phyloP scores from a whole-genome alignment of 352 stramenopile species.

The Phytophthora uliginosa region DNA sequence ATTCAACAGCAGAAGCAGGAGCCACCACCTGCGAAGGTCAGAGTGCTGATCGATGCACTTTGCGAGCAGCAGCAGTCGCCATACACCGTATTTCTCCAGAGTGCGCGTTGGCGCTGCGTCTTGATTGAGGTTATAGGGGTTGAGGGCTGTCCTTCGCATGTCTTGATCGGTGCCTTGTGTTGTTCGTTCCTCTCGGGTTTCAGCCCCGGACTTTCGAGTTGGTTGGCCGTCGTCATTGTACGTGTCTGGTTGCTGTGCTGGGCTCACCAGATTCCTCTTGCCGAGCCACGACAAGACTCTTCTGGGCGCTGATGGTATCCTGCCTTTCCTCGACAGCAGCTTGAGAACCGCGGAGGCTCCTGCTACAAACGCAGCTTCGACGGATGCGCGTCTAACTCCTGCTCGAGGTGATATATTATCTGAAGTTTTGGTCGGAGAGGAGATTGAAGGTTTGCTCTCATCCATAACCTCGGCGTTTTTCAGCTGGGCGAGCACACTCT shows the following conservation, averaged over 20 bases:
- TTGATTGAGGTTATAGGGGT: background rate
- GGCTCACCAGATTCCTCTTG: background rate
- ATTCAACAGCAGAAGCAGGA: background rate
- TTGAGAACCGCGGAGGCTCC: background rate
- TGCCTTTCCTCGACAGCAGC: background rate
- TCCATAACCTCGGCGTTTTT: background rate
- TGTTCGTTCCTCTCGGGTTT: background rate
- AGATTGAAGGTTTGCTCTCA: background rate
- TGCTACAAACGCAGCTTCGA: conserved; percentile 1
- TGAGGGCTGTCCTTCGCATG: background rate
- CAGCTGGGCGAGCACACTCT: background rate
- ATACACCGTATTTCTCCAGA: background rate
- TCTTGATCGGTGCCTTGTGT: background rate
- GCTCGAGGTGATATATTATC: background rate
- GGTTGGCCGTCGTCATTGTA: background rate
- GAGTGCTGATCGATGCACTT: conserved; percentile 4
- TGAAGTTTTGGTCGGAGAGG: background rate
- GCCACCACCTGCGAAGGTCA: background rate
- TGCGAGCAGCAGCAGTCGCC: background rate
- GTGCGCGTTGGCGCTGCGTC: background rate
- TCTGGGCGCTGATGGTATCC: background rate
- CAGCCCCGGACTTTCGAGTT: background rate
- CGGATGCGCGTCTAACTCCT: background rate
- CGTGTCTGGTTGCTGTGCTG: background rate
- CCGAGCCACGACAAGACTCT: background rate